Percentiles rank a stretch among this genome's conserved stretches.
Conservation (phyloP, 805 yeast genomes). For the Candida rishiriensis region DNA sequence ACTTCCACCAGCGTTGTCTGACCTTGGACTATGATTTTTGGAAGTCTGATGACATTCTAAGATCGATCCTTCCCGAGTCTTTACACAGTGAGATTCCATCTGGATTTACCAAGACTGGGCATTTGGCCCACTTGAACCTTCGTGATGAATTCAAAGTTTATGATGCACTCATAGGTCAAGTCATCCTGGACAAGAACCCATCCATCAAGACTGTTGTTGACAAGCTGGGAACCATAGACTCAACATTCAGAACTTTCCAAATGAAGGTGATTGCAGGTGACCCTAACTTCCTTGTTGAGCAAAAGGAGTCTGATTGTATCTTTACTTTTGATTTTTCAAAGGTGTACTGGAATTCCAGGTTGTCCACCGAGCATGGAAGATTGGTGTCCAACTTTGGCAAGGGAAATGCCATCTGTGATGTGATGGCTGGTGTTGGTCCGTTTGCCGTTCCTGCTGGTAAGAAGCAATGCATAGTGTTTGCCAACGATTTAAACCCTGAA, state of each 20-base stretch:
- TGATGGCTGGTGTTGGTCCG: slow-evolving; percentile 98
- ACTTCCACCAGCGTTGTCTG: slow-evolving; percentile 49
- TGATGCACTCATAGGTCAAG: slow-evolving; percentile 79
- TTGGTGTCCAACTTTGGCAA: slow-evolving; percentile 54
- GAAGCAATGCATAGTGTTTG: slow-evolving; percentile 72
- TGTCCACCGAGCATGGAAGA: slow-evolving; percentile 90
- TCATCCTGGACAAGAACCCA: slow-evolving; percentile 82
- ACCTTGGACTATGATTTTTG: slow-evolving; percentile 71
- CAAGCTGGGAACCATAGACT: slow-evolving; percentile 81
- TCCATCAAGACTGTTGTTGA: slow-evolving; percentile 85
- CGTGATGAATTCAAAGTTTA: slow-evolving; percentile 81
- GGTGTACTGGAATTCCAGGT: slow-evolving; percentile 96
- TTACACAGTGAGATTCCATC: slow-evolving; percentile 73
- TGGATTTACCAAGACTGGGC: slow-evolving; percentile 92
- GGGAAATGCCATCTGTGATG: slow-evolving; percentile 84
- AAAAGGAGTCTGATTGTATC: slow-evolving; percentile 79
- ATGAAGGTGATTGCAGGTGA: slow-evolving; percentile 94
- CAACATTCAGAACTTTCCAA: slow-evolving; percentile 83
- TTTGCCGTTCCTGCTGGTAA: slow-evolving; percentile 95
- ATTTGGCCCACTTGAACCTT: slow-evolving; percentile 87
- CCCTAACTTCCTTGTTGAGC: slow-evolving; percentile 71
- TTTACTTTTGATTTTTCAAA: slow-evolving; percentile 87
- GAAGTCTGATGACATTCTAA: slow-evolving; percentile 83
- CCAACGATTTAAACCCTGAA: slow-evolving; percentile 91
- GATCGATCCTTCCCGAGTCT: slow-evolving; percentile 70